Conservation (phyloP, 768 basidiomycete species). For the Cubamyces sp. region DNA sequence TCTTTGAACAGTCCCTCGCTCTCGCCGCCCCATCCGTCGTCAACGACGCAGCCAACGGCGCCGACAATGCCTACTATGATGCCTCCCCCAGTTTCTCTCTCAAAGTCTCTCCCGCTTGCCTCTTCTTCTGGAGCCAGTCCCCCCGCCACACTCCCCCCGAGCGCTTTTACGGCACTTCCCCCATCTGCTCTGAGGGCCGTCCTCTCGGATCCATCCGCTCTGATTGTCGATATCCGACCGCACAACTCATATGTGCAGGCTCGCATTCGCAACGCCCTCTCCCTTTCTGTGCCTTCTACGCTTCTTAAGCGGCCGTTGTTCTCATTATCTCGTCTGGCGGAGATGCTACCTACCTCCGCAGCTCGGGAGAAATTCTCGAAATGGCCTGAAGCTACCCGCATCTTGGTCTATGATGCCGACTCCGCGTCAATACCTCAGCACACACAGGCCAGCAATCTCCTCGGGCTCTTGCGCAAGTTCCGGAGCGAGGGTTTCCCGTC, state of each 20-base stretch:
- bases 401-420: slow-evolving; percentile 89
- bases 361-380: slow-evolving; percentile 62
- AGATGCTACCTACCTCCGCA: slow-evolving; percentile 72
- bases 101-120: slow-evolving; percentile 36
- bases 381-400: slow-evolving; percentile 61
- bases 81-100: slow-evolving; percentile 15
- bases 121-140: slow-evolving; percentile 26
- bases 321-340: slow-evolving; percentile 72
- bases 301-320: slow-evolving; percentile 91
- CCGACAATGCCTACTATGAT: slow-evolving; percentile 2
- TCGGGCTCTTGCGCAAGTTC: slow-evolving; percentile 78
- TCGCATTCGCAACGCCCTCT: slow-evolving; percentile 71
- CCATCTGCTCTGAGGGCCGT: slow-evolving; percentile 38
- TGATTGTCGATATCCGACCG: slow-evolving; percentile 89
- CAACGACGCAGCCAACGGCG: slow-evolving; percentile 26
- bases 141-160: slow-evolving; percentile 23
- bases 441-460: slow-evolving; percentile 66
- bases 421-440: slow-evolving; percentile 46
- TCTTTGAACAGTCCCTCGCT: slow-evolving; percentile 23
- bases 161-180: slow-evolving; percentile 29
- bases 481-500: slow-evolving; percentile 52
- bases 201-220: slow-evolving; percentile 43
- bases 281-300: slow-evolving; percentile 91
- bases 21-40: slow-evolving; percentile 34
- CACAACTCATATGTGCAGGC: slow-evolving; percentile 72